phyloP scores from a whole-genome alignment of 2,329 filamentous ascomycete species.

The Pseudogymnoascus sp. region DNA sequence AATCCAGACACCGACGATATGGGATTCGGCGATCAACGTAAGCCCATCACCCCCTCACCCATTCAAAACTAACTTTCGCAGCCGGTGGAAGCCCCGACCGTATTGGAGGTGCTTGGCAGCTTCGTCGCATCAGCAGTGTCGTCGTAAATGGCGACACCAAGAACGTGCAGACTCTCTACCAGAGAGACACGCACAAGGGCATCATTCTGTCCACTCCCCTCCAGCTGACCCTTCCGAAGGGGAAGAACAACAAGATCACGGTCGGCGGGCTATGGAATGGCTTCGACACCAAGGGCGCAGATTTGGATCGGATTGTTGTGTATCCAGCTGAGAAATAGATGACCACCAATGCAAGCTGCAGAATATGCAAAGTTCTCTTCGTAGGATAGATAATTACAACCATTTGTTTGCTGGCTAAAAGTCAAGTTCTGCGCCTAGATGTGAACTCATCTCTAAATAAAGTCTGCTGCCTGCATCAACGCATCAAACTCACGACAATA shows the following conservation, averaged over 20 bases:
- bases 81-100: slow-evolving; percentile 52
- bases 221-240: slow-evolving; percentile 46
- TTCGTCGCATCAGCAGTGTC: slow-evolving; percentile 54
- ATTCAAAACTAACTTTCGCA: slow-evolving; percentile 11
- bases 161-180: slow-evolving; percentile 44
- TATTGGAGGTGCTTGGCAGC: slow-evolving; percentile 53
- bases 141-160: slow-evolving; percentile 49
- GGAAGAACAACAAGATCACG: slow-evolving; percentile 46
- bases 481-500: not conserved
- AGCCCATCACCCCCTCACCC: not conserved
- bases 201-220: slow-evolving; percentile 54
- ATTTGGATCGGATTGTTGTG: slow-evolving; percentile 54
- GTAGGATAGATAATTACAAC: not conserved
- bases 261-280: slow-evolving; percentile 53
- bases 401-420: not conserved
- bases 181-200: slow-evolving; percentile 53
- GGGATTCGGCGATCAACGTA: slow-evolving; percentile 44
- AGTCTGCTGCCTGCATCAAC: not conserved
- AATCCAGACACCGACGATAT: slow-evolving; percentile 48
- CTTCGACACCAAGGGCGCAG: slow-evolving; percentile 50
- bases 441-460: not conserved
- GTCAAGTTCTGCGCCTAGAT: not conserved
- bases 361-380: not conserved
- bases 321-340: slow-evolving; percentile 46
- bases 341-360: not conserved